A percentile compares a stretch with the other conserved stretches of the same genome.
Conservation (phyloP, 352 stramenopile species). For the Phytophthora pini region DNA sequence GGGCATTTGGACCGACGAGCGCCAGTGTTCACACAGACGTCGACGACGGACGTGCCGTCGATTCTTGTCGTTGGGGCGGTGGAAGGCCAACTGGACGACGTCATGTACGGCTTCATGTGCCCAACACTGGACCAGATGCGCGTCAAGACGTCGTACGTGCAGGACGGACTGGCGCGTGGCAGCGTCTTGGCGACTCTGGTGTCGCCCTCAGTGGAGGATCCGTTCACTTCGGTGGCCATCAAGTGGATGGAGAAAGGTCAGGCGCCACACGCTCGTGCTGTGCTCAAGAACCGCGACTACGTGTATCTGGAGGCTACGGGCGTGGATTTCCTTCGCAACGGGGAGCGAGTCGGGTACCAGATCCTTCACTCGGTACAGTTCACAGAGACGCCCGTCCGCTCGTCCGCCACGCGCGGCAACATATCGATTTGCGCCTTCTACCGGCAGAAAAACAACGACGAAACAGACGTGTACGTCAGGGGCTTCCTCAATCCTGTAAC, state of each 20-base stretch:
- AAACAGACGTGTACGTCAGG: conserved; percentile 43
- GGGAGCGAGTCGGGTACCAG: conserved; percentile 66
- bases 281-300: conserved; percentile 60
- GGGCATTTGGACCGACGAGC: conserved; percentile 20
- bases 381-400: conserved; percentile 32
- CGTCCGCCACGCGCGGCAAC: conserved; percentile 32
- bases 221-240: conserved; percentile 47
- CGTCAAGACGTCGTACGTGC: conserved; percentile 50
- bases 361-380: conserved; percentile 68
- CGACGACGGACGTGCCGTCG: conserved; percentile 17
- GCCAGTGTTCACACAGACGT: conserved; percentile 14
- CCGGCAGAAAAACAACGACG: conserved; percentile 37
- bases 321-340: conserved; percentile 50
- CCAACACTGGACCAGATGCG: conserved; percentile 44
- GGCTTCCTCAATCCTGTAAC: conserved; percentile 36
- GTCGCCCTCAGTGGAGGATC: conserved; percentile 36
- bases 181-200: conserved; percentile 48
- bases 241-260: conserved; percentile 57
- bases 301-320: conserved; percentile 59
- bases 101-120: conserved; percentile 39
- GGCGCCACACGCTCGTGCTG: conserved; percentile 32
- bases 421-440: conserved; percentile 49
- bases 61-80: conserved; percentile 42
- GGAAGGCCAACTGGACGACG: conserved; percentile 50
- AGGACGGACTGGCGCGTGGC: conserved; percentile 41